A percentile compares a stretch with the other conserved stretches of the same genome.
These are phyloP conservation scores for Candida sanyiensis DNA, from an alignment of 805 yeast species.

Conservation along the genomic window DNA sequence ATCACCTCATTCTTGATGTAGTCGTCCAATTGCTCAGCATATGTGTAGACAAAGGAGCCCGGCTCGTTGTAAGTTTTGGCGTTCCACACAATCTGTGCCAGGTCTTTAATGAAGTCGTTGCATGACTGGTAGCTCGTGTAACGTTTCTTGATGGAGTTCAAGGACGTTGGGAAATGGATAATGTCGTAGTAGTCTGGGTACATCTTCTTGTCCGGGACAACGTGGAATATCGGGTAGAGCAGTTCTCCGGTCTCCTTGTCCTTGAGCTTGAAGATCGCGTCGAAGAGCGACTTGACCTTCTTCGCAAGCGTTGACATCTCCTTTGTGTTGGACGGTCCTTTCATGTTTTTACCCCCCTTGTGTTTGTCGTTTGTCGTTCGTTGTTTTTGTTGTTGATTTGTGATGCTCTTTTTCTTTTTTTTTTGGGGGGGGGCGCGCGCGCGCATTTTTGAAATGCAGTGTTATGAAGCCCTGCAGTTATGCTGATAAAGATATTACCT, in stretches of 20 bases:
- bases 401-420: too few species aligned
- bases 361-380: too few species aligned
- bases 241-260: conserved; percentile 35
- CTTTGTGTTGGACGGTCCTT: too few species aligned
- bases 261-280: conserved; percentile 34
- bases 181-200: conserved; percentile 74
- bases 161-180: conserved; percentile 76
- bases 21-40: conserved; percentile 50
- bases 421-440: too few species aligned
- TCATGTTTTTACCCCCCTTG: too few species aligned
- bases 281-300: conserved; percentile 27
- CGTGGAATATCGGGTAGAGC: conserved; percentile 55
- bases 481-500: too few species aligned
- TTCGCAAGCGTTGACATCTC: conserved; percentile 18
- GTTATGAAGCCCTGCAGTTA: too few species aligned
- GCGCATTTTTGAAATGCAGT: too few species aligned
- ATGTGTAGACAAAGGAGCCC: conserved; percentile 58
- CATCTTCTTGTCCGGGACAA: conserved; percentile 65
- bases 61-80: conserved; percentile 79
- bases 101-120: conserved; percentile 66
- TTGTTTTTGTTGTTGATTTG: too few species aligned
- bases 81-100: conserved; percentile 85
- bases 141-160: conserved; percentile 61
- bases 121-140: conserved; percentile 52
- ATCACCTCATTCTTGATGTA: conserved; percentile 33